Conservation (phyloP, 345 rosid species). For the Eucalyptus grandis region DNA sequence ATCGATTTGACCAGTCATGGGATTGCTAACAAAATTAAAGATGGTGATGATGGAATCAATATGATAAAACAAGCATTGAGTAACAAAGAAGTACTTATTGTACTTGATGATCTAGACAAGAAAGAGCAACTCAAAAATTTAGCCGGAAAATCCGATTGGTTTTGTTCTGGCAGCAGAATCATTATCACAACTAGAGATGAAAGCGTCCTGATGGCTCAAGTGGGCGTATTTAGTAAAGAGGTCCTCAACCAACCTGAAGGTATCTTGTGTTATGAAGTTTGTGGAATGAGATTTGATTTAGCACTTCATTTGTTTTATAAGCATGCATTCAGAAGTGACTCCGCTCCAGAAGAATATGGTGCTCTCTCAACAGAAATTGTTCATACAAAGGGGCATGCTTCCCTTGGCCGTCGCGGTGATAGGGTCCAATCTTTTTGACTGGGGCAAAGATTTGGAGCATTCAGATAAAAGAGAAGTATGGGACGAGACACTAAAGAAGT, state of each 20-base stretch:
- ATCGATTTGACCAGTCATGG: neutral
- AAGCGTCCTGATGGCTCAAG: neutral
- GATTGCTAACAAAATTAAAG: neutral
- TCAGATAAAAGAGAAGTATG: neutral
- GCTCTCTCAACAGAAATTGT: neutral
- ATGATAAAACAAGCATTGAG: neutral
- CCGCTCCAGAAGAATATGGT: neutral
- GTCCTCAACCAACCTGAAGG: neutral
- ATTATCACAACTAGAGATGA: neutral
- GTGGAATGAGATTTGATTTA: neutral
- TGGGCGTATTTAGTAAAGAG: neutral
- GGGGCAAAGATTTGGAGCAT: neutral
- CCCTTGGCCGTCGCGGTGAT: neutral
- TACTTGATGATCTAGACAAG: neutral
- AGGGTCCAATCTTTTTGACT: neutral
- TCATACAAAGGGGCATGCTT: neutral
- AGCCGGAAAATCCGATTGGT: neutral
- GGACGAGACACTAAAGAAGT: neutral
- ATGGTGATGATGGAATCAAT: neutral
- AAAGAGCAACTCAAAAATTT: neutral
- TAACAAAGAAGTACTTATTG: neutral
- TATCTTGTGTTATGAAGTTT: neutral
- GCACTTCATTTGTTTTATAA: neutral
- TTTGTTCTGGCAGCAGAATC: neutral
- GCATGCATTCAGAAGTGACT: neutral